phyloP scores from a whole-genome alignment of 2,329 filamentous ascomycete genomes.

The Acrodontium crateriforme region DNA sequence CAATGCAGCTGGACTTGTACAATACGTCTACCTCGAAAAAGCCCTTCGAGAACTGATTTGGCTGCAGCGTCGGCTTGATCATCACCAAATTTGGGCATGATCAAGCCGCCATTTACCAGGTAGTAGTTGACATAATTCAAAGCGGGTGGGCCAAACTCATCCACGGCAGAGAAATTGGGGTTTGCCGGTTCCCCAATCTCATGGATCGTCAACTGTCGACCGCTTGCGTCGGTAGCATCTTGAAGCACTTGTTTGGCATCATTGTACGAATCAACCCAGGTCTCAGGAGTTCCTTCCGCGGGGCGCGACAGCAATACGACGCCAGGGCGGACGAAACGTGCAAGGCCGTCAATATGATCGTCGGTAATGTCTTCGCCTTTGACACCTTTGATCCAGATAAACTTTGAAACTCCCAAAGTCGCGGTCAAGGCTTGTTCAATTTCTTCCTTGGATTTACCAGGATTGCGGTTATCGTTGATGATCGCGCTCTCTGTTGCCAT shows the following conservation, averaged over 20 bases:
- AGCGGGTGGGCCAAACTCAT: conserved; percentile 4
- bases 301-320: conserved; percentile 6
- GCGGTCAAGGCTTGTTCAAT: conserved; percentile 5
- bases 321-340: conserved; percentile 6
- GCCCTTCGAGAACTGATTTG: conserved; percentile 3
- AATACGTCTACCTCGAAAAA: conserved; percentile 5
- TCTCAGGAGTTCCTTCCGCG: background rate
- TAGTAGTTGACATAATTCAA: conserved; percentile 9
- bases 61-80: conserved; percentile 5
- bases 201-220: conserved; percentile 4
- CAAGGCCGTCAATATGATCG: conserved; percentile 9
- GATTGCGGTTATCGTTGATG: conserved; percentile 10
- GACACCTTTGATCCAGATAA: conserved; percentile 8
- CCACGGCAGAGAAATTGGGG: conserved; percentile 1
- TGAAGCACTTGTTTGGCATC: conserved; percentile 1
- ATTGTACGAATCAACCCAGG: conserved; percentile 2
- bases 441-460: conserved; percentile 5
- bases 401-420: conserved; percentile 7
- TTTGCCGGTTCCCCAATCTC: conserved; percentile 5
- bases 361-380: conserved; percentile 9
- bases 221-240: conserved; percentile 5
- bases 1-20: conserved; percentile 7
- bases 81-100: conserved; percentile 8
- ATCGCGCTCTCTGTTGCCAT: conserved; percentile 9
- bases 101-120: conserved; percentile 8